A percentile compares a stretch with the other conserved stretches of the same genome.
Evolutionary conservation across 23 red algal species (phyloP).

Genomic region (Gracilaria domingensis): DNA sequence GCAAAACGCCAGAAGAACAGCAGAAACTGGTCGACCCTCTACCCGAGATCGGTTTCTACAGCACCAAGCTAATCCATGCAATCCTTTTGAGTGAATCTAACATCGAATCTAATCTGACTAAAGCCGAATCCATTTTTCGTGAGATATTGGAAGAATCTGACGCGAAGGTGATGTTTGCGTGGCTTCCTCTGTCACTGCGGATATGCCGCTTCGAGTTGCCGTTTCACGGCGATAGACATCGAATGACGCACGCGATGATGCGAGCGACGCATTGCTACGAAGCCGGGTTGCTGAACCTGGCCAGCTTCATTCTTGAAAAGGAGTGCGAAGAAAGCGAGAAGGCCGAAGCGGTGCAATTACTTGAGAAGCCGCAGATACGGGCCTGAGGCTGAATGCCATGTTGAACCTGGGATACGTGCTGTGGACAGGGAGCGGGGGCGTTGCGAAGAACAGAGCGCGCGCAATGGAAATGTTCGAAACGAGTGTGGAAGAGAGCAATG

Average conservation of each 20-base stretch:
- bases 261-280: not conserved
- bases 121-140: not conserved
- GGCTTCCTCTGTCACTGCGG: constrained; percentile 18
- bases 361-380: not conserved
- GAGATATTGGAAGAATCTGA: not conserved
- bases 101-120: not conserved
- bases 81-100: not conserved
- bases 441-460: not conserved
- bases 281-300: not conserved
- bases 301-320: not conserved
- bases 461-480: not conserved
- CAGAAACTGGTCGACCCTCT: not conserved
- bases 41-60: not conserved
- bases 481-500: not conserved
- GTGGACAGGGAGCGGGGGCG: not conserved
- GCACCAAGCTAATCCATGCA: not conserved
- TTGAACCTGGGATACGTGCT: constrained; percentile 13
- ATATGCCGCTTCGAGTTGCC: not conserved
- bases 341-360: not conserved
- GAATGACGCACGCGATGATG: constrained; percentile 2
- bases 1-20: not conserved
- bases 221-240: not conserved
- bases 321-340: not conserved
- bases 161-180: not conserved
- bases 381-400: not conserved